phyloP scores from a whole-genome alignment of 495 filamentous ascomycete genomes.

The Articulospora tetracladia region DNA sequence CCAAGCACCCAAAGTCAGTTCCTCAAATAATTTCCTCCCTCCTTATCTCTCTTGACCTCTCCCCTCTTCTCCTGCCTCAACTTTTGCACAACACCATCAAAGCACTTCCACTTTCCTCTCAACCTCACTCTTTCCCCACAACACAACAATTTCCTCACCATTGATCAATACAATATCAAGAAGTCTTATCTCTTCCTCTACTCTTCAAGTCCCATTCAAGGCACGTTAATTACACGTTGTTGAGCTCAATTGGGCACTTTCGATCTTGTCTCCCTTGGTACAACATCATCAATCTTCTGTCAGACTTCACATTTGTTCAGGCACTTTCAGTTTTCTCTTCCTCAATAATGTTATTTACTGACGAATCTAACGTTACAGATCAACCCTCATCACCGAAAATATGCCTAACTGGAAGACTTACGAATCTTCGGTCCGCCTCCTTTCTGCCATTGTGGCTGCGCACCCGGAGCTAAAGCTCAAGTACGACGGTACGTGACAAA shows the following conservation, averaged over 20 bases:
- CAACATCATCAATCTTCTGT: background rate
- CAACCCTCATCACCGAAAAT: background rate
- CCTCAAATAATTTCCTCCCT: background rate
- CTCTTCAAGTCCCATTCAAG: too few species aligned
- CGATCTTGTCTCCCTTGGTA: background rate
- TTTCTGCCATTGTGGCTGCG: conserved; percentile 47
- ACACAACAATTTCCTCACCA: conserved; percentile 11
- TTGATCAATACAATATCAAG: background rate
- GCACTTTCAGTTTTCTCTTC: background rate
- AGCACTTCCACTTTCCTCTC: conserved; percentile 25
- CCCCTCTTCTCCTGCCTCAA: too few species aligned
- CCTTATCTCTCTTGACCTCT: background rate
- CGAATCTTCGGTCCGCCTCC: conserved; percentile 43
- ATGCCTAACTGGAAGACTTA: conserved; percentile 47
- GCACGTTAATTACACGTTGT: too few species aligned
- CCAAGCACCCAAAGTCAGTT: background rate
- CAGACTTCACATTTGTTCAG: background rate
- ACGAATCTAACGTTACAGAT: background rate
- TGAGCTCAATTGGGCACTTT: too few species aligned
- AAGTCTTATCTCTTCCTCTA: too few species aligned
- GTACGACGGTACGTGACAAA: conserved; percentile 41
- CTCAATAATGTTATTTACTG: too few species aligned
- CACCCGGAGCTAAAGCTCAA: conserved; percentile 39
- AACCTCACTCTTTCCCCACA: conserved; percentile 23
- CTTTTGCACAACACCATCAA: background rate